Evolutionary conservation across 257 asterid species (phyloP).

Genomic region (Catharanthus roseus): DNA sequence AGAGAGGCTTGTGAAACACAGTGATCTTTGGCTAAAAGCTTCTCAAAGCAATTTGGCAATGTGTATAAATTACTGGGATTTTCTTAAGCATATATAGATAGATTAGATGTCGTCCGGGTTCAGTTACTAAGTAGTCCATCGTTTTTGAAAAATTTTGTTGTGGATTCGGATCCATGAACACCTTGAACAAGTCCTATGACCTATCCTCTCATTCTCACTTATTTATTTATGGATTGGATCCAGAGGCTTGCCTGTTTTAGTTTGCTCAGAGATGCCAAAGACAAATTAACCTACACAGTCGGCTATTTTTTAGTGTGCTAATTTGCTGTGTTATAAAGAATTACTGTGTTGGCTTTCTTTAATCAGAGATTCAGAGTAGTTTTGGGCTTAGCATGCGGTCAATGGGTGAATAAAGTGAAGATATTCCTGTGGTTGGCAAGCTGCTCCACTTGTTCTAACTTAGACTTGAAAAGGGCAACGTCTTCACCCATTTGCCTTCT

Average conservation of each 20-base stretch:
- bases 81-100: not conserved
- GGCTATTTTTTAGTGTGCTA: not conserved
- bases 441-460: slow-evolving; percentile 8
- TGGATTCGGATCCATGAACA: too few relatives aligned
- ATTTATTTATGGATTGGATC: too few relatives aligned
- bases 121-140: too few relatives aligned
- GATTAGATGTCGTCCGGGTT: too few relatives aligned
- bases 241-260: too few relatives aligned
- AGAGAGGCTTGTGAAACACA: not conserved
- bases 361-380: not conserved
- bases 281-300: not conserved
- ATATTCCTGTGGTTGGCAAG: not conserved
- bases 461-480: slow-evolving; percentile 8
- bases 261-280: not conserved
- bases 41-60: not conserved
- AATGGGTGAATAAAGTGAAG: not conserved
- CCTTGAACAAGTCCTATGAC: too few relatives aligned
- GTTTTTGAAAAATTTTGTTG: too few relatives aligned
- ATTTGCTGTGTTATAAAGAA: not conserved
- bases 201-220: too few relatives aligned
- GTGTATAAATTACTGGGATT: not conserved
- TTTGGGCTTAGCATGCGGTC: slow-evolving; percentile 7
- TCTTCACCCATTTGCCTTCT: slow-evolving; percentile 1
- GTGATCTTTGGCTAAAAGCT: not conserved
- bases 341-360: not conserved